Evolutionary conservation across 116 monocot species (phyloP).

Genomic region (Iris pallida): DNA sequence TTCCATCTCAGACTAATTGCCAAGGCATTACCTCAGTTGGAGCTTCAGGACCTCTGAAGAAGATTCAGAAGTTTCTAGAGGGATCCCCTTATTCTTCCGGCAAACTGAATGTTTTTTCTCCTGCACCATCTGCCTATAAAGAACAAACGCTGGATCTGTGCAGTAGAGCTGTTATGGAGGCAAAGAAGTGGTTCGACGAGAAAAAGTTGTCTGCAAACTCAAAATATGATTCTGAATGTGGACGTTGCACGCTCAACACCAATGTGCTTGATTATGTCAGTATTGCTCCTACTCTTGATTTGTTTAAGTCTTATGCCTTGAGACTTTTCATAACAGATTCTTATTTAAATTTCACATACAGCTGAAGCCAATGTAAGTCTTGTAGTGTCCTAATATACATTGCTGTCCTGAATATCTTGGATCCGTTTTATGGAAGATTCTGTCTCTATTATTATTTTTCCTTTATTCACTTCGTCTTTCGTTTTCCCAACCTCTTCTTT

Average conservation of each 20-base stretch:
- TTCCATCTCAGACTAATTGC: conserved; percentile 7
- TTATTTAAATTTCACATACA: too few species aligned
- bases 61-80: conserved; percentile 13
- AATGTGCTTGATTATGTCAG: conserved; percentile 46
- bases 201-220: conserved; percentile 39
- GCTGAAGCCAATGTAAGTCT: too few species aligned
- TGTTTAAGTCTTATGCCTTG: too few species aligned
- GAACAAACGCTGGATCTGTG: conserved; percentile 31
- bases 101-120: conserved; percentile 22
- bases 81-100: conserved; percentile 19
- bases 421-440: too few species aligned
- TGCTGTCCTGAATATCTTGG: too few species aligned
- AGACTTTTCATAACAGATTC: too few species aligned
- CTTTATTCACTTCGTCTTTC: too few species aligned
- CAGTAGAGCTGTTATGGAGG: conserved; percentile 64
- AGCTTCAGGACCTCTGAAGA: conserved; percentile 14
- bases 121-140: conserved; percentile 20
- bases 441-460: too few species aligned
- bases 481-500: too few species aligned
- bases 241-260: conserved; percentile 55
- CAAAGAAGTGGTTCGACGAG: conserved; percentile 79
- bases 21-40: conserved; percentile 7
- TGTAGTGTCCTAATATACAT: too few species aligned
- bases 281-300: background rate
- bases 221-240: conserved; percentile 39